A percentile compares a stretch with the other conserved stretches of the same genome.
These are phyloP conservation scores for Ophiostoma himal-ulmi DNA, from an alignment of 2,329 filamentous ascomycete genomes.

Conservation along the genomic window DNA sequence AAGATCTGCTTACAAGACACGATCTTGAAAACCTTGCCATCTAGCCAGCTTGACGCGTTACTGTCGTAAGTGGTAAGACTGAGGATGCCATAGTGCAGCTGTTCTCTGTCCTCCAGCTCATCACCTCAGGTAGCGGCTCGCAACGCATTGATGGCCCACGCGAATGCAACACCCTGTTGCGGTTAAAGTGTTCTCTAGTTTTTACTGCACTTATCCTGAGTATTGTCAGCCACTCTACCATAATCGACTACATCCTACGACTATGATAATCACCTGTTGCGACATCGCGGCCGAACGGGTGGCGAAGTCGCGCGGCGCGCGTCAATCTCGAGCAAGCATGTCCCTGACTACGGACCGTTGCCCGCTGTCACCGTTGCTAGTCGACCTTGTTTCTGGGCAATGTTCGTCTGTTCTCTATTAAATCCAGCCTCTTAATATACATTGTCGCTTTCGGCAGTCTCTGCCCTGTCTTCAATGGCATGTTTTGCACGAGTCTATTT, in stretches of 20 bases:
- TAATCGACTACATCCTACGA: not conserved
- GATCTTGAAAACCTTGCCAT: not conserved
- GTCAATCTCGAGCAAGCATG: not conserved
- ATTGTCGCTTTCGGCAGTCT: not conserved
- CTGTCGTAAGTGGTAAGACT: not conserved
- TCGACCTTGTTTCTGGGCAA: not conserved
- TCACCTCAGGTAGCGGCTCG: not conserved
- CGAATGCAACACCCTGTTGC: constrained; percentile 9
- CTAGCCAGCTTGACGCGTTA: not conserved
- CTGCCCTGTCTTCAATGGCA: not conserved
- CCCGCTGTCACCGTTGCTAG: not conserved
- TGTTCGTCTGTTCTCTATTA: not conserved
- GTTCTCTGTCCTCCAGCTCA: not conserved
- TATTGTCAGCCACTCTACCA: not conserved
- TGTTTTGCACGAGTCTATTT: constrained; percentile 7
- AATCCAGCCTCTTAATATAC: not conserved
- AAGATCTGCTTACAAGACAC: not conserved
- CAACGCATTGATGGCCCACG: constrained; percentile 11
- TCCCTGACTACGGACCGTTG: not conserved
- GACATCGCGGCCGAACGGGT: constrained; percentile 18
- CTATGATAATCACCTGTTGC: not conserved
- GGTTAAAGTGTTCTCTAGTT: not conserved
- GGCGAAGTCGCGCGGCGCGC: constrained; percentile 17
- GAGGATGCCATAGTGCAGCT: not conserved
- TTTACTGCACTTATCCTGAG: not conserved